These are phyloP conservation scores for Mortierella hygrophila DNA, from an alignment of 192 early-diverging fungal species.

Conservation along the genomic window DNA sequence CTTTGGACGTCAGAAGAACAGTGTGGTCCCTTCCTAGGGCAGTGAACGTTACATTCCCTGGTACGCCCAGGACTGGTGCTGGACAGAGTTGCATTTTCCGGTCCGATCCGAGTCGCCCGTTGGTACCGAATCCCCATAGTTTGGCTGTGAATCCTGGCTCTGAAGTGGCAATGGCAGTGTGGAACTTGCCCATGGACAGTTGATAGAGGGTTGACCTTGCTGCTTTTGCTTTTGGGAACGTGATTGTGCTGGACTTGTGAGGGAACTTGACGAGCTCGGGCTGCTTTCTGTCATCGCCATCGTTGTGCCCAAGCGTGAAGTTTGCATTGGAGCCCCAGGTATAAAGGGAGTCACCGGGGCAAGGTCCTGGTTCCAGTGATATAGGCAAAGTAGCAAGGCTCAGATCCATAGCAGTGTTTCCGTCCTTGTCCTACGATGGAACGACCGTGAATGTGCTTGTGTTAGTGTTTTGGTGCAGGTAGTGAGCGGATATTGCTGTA, in stretches of 20 bases:
- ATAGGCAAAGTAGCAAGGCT: constrained; percentile 38
- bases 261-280: constrained; percentile 73
- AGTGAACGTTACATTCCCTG: constrained; percentile 52
- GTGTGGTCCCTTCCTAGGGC: constrained; percentile 82
- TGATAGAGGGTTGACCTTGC: constrained; percentile 38
- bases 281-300: constrained; percentile 70
- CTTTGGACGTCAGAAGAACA: constrained; percentile 66
- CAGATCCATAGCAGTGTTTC: constrained; percentile 59
- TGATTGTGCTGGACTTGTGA: constrained; percentile 47
- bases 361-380: constrained; percentile 43
- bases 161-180: constrained; percentile 67
- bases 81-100: constrained; percentile 72
- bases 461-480: neutral
- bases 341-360: constrained; percentile 62
- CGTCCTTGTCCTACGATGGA: constrained; percentile 61
- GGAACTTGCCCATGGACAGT: constrained; percentile 77
- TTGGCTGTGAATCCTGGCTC: constrained; percentile 59
- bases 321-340: constrained; percentile 84
- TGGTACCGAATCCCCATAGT: constrained; percentile 76
- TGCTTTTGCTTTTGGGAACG: constrained; percentile 27
- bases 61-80: constrained; percentile 59
- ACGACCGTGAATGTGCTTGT: neutral
- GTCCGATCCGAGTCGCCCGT: constrained; percentile 76
- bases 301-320: constrained; percentile 74
- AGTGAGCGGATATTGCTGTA: too few species aligned